Conservation (phyloP, 352 stramenopile species). For the Aphanomyces cochlioides region DNA sequence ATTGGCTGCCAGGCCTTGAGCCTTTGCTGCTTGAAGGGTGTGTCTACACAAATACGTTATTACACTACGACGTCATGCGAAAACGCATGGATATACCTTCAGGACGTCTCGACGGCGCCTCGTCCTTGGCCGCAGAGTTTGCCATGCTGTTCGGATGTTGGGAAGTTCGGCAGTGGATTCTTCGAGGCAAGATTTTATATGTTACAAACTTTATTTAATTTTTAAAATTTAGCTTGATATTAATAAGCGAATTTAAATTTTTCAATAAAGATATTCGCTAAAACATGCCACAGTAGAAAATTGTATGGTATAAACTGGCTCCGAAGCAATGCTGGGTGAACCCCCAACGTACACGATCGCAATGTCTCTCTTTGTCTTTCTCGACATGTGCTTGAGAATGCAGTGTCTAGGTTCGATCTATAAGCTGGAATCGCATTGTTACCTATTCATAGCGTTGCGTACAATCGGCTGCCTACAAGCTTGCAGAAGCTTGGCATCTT, state of each 20-base stretch:
- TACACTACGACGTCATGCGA: not conserved
- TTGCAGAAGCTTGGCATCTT: too few relatives aligned
- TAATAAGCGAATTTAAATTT: not conserved
- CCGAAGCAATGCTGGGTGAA: too few relatives aligned
- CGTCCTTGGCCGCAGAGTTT: slow-evolving; percentile 10
- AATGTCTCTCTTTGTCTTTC: too few relatives aligned
- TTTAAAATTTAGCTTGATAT: slow-evolving; percentile 10
- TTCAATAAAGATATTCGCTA: not conserved
- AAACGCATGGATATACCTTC: slow-evolving; percentile 13
- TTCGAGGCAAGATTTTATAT: slow-evolving; percentile 14
- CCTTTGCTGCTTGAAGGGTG: slow-evolving; percentile 31
- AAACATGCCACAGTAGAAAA: too few relatives aligned
- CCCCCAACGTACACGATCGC: too few relatives aligned
- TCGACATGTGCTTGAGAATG: too few relatives aligned
- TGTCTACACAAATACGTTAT: slow-evolving; percentile 20
- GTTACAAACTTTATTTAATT: slow-evolving; percentile 3
- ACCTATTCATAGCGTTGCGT: too few relatives aligned
- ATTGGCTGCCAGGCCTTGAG: slow-evolving; percentile 82
- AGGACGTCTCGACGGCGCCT: slow-evolving; percentile 14
- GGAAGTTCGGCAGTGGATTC: not conserved
- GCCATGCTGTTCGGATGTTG: not conserved
- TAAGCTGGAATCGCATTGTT: too few relatives aligned
- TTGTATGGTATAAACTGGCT: too few relatives aligned
- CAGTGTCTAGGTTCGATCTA: too few relatives aligned
- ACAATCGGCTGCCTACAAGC: too few relatives aligned